Evolutionary conservation across 2,329 filamentous ascomycete species (phyloP).

Genomic region (Dactylonectria estremocensis): DNA sequence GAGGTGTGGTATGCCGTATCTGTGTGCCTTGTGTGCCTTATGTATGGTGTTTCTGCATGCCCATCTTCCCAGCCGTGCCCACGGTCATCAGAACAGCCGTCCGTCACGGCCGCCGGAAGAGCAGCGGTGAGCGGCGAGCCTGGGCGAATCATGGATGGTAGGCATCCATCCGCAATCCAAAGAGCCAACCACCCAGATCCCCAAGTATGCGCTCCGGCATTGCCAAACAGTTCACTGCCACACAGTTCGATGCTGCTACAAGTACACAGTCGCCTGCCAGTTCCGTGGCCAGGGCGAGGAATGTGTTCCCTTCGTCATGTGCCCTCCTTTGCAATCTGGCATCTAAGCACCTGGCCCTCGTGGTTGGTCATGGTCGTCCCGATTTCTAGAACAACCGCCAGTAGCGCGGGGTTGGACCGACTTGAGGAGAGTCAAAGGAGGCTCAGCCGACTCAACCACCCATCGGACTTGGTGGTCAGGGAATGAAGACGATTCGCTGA

Average conservation of each 20-base stretch:
- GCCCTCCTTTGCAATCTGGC: conserved; percentile 39
- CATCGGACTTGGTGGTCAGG: conserved; percentile 38
- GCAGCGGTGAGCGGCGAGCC: conserved; percentile 46
- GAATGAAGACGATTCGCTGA: conserved; percentile 38
- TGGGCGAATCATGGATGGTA: conserved; percentile 30
- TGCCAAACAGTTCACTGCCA: conserved; percentile 18
- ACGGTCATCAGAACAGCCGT: conserved; percentile 26
- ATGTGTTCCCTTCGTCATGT: conserved; percentile 47
- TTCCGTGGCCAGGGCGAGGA: conserved; percentile 39
- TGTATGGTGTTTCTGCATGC: conserved; percentile 23
- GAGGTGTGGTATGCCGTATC: conserved; percentile 33
- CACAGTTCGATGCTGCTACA: too few species aligned
- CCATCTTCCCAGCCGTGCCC: conserved; percentile 19
- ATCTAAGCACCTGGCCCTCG: conserved; percentile 32
- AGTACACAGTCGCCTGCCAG: conserved; percentile 23
- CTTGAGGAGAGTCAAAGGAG: conserved; percentile 37
- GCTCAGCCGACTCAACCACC: conserved; percentile 39
- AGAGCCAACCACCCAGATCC: conserved; percentile 14
- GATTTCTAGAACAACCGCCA: conserved; percentile 55
- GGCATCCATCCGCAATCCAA: conserved; percentile 26
- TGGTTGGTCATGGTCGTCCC: conserved; percentile 44
- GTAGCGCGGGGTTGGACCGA: conserved; percentile 47
- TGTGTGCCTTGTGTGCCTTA: conserved; percentile 9
- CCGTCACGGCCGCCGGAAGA: conserved; percentile 35
- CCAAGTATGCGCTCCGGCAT: conserved; percentile 35